These are phyloP conservation scores for Yamadazyma tumulicola DNA, from an alignment of 805 yeast species.

Conservation along the genomic window DNA sequence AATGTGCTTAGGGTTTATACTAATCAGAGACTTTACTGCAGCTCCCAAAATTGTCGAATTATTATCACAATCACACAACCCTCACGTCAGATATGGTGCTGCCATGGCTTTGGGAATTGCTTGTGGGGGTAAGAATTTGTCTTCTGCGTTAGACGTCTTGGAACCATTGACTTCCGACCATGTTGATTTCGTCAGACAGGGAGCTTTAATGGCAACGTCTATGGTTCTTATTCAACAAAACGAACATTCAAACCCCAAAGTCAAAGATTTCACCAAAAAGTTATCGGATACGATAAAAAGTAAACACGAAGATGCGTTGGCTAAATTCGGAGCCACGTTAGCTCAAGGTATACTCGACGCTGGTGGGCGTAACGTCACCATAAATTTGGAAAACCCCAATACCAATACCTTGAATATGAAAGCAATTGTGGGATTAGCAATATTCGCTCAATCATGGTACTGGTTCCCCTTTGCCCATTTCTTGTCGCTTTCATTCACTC, in stretches of 20 bases:
- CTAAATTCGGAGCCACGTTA: conserved; percentile 94
- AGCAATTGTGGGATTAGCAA: conserved; percentile 87
- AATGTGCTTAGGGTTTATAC: conserved; percentile 83
- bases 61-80: conserved; percentile 90
- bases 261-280: conserved; percentile 68
- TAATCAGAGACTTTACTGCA: conserved; percentile 85
- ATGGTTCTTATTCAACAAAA: conserved; percentile 88
- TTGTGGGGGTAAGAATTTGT: conserved; percentile 90
- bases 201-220: conserved; percentile 88
- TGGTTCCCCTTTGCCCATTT: conserved; percentile 98
- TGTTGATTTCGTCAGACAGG: conserved; percentile 96
- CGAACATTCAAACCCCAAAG: conserved; percentile 77
- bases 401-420: conserved; percentile 87
- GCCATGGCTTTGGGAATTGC: conserved; percentile 96
- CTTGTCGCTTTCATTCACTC: conserved; percentile 84
- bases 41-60: conserved; percentile 94
- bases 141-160: conserved; percentile 85
- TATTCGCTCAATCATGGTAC: conserved; percentile 94
- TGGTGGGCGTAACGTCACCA: conserved; percentile 97
- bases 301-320: conserved; percentile 94
- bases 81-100: conserved; percentile 97
- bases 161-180: conserved; percentile 92
- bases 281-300: conserved; percentile 74
- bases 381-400: conserved; percentile 80
- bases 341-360: conserved; percentile 98